phyloP scores from a whole-genome alignment of 768 basidiomycete genomes.

The Naematelia encephala region DNA sequence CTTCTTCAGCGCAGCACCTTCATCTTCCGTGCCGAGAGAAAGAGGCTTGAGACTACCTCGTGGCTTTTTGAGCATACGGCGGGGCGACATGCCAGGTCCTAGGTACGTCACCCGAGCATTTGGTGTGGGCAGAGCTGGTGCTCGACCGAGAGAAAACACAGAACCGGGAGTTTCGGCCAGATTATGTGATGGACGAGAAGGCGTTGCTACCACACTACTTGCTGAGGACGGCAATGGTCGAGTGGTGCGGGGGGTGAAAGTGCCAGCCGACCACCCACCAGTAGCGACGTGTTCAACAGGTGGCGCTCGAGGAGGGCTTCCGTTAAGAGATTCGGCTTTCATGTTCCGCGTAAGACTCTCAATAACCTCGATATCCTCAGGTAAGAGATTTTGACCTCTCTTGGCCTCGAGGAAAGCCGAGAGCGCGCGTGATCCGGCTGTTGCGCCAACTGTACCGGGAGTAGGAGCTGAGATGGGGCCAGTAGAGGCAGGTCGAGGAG shows the following conservation, averaged over 20 bases:
- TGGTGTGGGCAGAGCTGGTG: neutral
- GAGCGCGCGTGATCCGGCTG: slow-evolving; percentile 28
- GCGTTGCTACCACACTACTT: neutral
- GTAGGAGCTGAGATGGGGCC: slow-evolving; percentile 1
- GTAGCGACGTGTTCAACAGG: neutral
- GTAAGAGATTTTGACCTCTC: slow-evolving; percentile 23
- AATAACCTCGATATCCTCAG: slow-evolving; percentile 33
- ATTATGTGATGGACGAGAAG: neutral
- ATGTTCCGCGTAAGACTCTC: slow-evolving; percentile 31
- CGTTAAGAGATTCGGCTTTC: slow-evolving; percentile 23
- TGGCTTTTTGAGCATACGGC: slow-evolving; percentile 21
- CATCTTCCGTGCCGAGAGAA: slow-evolving; percentile 3
- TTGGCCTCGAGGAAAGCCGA: slow-evolving; percentile 37
- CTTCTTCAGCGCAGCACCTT: slow-evolving; percentile 12
- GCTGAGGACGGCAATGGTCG: slow-evolving; percentile 1
- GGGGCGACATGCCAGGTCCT: slow-evolving; percentile 29
- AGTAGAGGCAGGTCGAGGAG: slow-evolving; percentile 1
- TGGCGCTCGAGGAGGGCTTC: slow-evolving; percentile 4
- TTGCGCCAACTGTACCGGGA: neutral
- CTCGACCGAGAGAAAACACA: slow-evolving; percentile 12
- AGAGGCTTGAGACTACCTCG: neutral
- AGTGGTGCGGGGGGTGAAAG: slow-evolving; percentile 11
- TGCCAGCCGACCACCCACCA: slow-evolving; percentile 35
- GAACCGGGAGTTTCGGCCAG: slow-evolving; percentile 8
- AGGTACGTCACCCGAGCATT: slow-evolving; percentile 2